Base-by-base conservation (phyloP, 129 eudicot species). In the Artemisia argyi region DNA sequence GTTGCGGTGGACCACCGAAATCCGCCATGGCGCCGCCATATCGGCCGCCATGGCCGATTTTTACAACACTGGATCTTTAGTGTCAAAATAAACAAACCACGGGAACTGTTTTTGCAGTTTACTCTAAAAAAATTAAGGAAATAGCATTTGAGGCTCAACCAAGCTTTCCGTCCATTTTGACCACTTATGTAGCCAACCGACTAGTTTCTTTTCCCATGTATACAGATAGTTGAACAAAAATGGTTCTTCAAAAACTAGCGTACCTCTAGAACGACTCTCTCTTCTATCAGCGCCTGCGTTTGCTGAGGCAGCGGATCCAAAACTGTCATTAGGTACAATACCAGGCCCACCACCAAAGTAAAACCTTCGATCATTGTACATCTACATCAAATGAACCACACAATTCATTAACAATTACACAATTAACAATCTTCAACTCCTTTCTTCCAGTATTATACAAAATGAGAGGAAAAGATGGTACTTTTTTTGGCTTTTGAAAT, bases 401-500 rank as follows among this genome's bases (percentile, higher is more conserved):
- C 51, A 26, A 69, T 22, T 5, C 3, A 44, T 52, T 19, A 48
- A 3, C 4, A 7, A 39, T 17, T 14, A 9, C 20, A 26, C 39
- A 20, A 14, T 1, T 30, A 28, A 18, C 18, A 0, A 61, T 24
- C 66, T 61, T 17, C 4, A 13, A 61, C 66, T 61, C 46, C 16
- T 11, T 16, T 7, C 50, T 58, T 4, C 76, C 11, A 22, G 10
- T 15, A 15, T 8, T 32, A 30, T 24, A 57, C 59, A 39, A 14
- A 22, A 7, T 8, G 49, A 56, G 28, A 7, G 20, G 11, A 66
- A 19, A 44, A 66, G 18, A 48, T 42, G 35, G 17, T 73, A 92
- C 98, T 89, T 92, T 92, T 61, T 92, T 92, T 69, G 96, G 98
- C 84, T 92, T 92, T 77, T 92, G 98, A 80, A 92, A 92, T 57